Evolutionary conservation across 352 stramenopile genomes (phyloP), one percentile per base, ranked within the genome.

Genomic region (Phytophthora citricola): DNA sequence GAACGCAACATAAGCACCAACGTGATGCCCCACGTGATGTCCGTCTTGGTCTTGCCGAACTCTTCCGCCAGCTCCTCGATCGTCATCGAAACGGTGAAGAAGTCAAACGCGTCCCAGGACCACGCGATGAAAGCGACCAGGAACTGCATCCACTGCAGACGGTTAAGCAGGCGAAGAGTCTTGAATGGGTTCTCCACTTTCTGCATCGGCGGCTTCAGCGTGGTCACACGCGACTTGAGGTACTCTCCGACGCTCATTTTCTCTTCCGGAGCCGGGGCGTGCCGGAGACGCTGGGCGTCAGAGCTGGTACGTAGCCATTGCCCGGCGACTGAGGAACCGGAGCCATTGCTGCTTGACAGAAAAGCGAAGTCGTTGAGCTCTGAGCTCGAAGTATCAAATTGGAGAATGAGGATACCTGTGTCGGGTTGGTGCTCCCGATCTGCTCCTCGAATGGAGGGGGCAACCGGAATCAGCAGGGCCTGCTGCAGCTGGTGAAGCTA

Each of bases 11-110:
- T 84, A 64, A 84, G 76, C 48, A 77, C 75, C 24, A 85, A 61
- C n/a, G 76, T 81, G 44, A 85, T 85, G 10, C 76, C 76, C 76
- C 76, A 85, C 40, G 76, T 85, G 44, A 85, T 78, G 62, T 85
- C 73, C 12, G 67, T 62, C 22, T 76, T 80, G 40, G 12, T 63
- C 58, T 76, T 75, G 49, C 27, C 71, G 50, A 82, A 85, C 40
- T 78, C 64, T 59, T 82, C 59, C 12, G 73, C 70, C n/a, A 85
- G 61, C 2, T 85, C 71, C 12, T 73, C 61, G 45, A 85, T 67
- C 3, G 76, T 85, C 56, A 85, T 57, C 0, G 76, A 81, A 39
- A 82, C 76, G 14, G 76, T 85, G 71, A 85, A 85, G 71, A 85
- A 85, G 61, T 85, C 76, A 45, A 85, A 85, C 5, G 71, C 76